Evolutionary conservation across 768 basidiomycete genomes (phyloP).

Genomic region (Ramaria rubella): DNA sequence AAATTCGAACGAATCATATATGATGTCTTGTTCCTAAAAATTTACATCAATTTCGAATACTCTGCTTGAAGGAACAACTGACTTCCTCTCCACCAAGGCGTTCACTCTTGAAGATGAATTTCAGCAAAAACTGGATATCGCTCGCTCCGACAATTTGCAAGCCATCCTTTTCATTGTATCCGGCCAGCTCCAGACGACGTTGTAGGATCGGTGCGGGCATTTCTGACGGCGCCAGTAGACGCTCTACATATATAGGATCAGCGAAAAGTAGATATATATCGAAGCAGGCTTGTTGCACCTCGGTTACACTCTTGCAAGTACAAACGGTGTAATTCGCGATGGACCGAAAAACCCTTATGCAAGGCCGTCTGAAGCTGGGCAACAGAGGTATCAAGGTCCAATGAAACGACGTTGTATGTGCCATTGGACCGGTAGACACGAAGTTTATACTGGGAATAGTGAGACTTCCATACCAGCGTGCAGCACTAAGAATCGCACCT

Average conservation of each 20-base stretch:
- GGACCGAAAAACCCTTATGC: slow-evolving; percentile 47
- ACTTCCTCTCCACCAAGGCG: slow-evolving; percentile 39
- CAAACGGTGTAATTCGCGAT: slow-evolving; percentile 55
- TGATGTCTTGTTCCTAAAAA: slow-evolving; percentile 57
- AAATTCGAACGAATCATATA: slow-evolving; percentile 58
- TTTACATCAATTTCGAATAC: not conserved
- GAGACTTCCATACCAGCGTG: too few species aligned
- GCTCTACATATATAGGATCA: slow-evolving; percentile 45
- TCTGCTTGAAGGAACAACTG: not conserved
- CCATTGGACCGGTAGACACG: slow-evolving; percentile 74
- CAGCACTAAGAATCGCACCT: too few species aligned
- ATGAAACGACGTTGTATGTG: slow-evolving; percentile 62
- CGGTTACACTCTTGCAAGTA: slow-evolving; percentile 73
- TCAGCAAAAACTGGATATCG: slow-evolving; percentile 77
- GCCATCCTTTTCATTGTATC: slow-evolving; percentile 77
- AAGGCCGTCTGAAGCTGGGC: slow-evolving; percentile 56
- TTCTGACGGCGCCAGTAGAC: slow-evolving; percentile 75
- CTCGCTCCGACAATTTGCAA: slow-evolving; percentile 69
- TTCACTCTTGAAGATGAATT: slow-evolving; percentile 84
- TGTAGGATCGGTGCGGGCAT: slow-evolving; percentile 79
- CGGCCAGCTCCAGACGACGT: slow-evolving; percentile 79
- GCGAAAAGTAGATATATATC: not conserved
- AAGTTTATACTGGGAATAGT: slow-evolving; percentile 56
- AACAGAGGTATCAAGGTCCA: slow-evolving; percentile 60
- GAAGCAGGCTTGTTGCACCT: slow-evolving; percentile 44